Percentiles rank a stretch among this genome's conserved stretches.
Evolutionary conservation across 768 basidiomycete species (phyloP).

Genomic region (Chlorophyllum brunneum): DNA sequence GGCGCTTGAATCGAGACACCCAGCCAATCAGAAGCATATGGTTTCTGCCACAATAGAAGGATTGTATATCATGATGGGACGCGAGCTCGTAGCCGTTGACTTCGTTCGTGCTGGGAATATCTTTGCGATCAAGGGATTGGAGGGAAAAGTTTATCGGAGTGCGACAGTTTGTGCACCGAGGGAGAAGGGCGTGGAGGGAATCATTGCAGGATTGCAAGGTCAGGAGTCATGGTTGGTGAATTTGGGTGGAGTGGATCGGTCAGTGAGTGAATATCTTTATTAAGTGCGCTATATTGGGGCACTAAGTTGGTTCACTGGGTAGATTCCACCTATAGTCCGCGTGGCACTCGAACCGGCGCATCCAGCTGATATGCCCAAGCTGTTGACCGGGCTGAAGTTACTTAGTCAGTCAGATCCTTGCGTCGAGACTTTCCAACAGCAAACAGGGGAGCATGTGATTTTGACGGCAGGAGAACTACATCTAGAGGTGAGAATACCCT

Average conservation of each 20-base stretch:
- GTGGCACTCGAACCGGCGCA: slow-evolving; percentile 87
- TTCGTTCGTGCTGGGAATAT: slow-evolving; percentile 89
- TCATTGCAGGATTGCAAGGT: slow-evolving; percentile 26
- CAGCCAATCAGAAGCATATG: slow-evolving; percentile 64
- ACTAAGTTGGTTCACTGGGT: not conserved
- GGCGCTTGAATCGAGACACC: slow-evolving; percentile 57
- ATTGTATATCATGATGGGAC: slow-evolving; percentile 97
- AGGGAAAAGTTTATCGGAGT: slow-evolving; percentile 85
- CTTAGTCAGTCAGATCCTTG: slow-evolving; percentile 96
- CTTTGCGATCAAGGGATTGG: slow-evolving; percentile 88
- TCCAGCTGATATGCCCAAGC: slow-evolving; percentile 84
- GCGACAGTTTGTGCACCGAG: slow-evolving; percentile 82
- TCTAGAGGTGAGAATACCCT: slow-evolving; percentile 62
- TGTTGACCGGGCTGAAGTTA: slow-evolving; percentile 82
- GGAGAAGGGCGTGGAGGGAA: slow-evolving; percentile 34
- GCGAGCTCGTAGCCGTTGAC: slow-evolving; percentile 83
- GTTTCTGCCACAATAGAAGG: slow-evolving; percentile 60
- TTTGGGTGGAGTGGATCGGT: slow-evolving; percentile 65
- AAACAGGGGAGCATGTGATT: slow-evolving; percentile 97
- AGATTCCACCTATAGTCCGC: slow-evolving; percentile 90
- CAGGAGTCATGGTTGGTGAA: slow-evolving; percentile 65
- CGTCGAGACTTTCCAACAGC: slow-evolving; percentile 95
- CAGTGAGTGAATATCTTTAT: slow-evolving; percentile 40
- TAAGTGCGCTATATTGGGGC: not conserved
- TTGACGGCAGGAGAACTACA: slow-evolving; percentile 94